Percentiles rank a stretch among this genome's conserved stretches.
These are phyloP conservation scores for Neckera pumila DNA, from an alignment of 225 moss, liverwort and hornwort genomes.

Conservation along the genomic window DNA sequence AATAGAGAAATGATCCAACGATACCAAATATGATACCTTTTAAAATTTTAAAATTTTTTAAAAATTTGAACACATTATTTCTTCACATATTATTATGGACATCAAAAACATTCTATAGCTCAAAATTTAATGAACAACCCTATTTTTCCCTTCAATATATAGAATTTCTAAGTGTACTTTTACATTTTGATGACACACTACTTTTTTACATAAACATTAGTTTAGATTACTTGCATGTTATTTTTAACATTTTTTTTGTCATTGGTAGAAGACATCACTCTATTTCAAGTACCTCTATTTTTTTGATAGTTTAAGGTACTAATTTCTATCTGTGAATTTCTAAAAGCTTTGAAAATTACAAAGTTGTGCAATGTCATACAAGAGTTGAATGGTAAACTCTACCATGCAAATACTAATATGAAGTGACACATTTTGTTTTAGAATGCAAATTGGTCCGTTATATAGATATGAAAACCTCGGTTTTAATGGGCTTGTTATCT, in stretches of 20 bases:
- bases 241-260: neutral
- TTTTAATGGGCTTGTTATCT: no score
- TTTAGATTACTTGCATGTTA: neutral
- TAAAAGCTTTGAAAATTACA: neutral
- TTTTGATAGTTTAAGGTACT: neutral
- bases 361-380: neutral
- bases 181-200: rapidly evolving
- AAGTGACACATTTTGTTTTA: neutral
- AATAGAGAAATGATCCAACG: no score
- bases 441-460: neutral
- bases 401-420: neutral
- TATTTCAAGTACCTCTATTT: neutral
- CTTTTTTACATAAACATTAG: neutral
- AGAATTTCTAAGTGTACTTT: neutral
- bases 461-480: neutral
- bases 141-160: neutral
- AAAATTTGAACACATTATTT: no score
- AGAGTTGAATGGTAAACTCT: neutral
- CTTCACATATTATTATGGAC: no score
- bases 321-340: neutral
- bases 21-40: no score
- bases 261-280: neutral
- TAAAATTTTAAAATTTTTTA: no score
- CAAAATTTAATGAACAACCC: rapidly evolving
- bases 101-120: no score